Evolutionary conservation across 164 flowering plant species (phyloP), one percentile per base, ranked within the genome.

Genomic region (Saururus chinensis): DNA sequence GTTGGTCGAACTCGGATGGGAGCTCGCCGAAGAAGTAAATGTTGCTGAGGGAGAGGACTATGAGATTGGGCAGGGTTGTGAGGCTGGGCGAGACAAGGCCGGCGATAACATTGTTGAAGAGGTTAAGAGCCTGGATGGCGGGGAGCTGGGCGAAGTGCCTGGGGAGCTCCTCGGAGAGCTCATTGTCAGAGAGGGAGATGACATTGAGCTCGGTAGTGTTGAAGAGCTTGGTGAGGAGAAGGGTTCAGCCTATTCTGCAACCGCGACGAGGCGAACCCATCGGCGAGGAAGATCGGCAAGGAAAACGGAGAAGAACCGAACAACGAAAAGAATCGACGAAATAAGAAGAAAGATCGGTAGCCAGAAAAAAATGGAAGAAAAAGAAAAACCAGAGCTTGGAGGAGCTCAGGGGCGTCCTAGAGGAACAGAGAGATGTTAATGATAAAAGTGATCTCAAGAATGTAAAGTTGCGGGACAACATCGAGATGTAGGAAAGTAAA

Each of bases 51-150:
- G n/a, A n/a, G n/a, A n/a, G n/a, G n/a, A n/a, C n/a, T n/a, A n/a
- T n/a, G n/a, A n/a, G n/a, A n/a, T n/a, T n/a, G n/a, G n/a, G n/a
- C n/a, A n/a, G n/a, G n/a, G n/a, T n/a, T n/a, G n/a, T n/a, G n/a
- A n/a, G n/a, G n/a, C n/a, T n/a, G n/a, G n/a, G n/a, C n/a, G 24
- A 1, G 54, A 14, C 0, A n/a, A 37, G 40, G 4, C 49, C 19
- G 11, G 4, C 70, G 48, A 93, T 64, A 35, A 92, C 90, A 66
- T 90, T 90, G 56, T 74, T 82, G 0, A 97, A 93, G 20, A 90
- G 77, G 72, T 93, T 87, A 11, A 93, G 79, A n/a, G 70, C 23
- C 51, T 81, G 75, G 17, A 93, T 88, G 23, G 57, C 80, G 16
- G 58, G 59, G 1, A 86, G 66, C 19, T 56, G 66, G 1, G 66